These are phyloP conservation scores for sweet orange (Citrus sinensis) DNA, from an alignment of 345 rosid genomes.

Conservation along the genomic window DNA sequence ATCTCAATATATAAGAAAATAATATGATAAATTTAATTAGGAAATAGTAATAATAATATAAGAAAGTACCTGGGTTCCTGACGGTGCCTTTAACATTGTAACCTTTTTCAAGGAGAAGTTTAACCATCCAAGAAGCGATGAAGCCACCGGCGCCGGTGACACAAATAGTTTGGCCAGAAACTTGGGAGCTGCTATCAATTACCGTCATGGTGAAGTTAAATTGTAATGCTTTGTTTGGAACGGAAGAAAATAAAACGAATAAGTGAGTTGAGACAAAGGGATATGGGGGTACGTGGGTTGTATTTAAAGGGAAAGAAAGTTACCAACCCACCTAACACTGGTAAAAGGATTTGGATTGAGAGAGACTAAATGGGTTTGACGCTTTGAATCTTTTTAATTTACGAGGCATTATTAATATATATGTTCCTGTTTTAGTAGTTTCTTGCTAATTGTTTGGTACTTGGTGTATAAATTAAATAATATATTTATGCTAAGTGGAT, in stretches of 20 bases:
- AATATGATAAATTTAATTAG: too few species aligned
- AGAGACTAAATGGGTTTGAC: too few species aligned
- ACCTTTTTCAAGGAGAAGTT: constrained; percentile 73
- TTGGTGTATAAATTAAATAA: too few species aligned
- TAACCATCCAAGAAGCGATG: constrained; percentile 97
- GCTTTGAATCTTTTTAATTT: too few species aligned
- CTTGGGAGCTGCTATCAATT: constrained; percentile 30
- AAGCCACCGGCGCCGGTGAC: constrained; percentile 99
- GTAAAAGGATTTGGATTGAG: too few species aligned
- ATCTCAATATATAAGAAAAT: too few species aligned
- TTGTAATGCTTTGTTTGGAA: neutral
- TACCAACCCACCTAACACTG: neutral
- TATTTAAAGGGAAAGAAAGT: neutral
- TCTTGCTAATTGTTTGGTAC: too few species aligned
- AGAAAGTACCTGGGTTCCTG: constrained; percentile 65
- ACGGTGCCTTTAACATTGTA: constrained; percentile 84
- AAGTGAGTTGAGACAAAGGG: neutral
- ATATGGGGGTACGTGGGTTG: neutral
- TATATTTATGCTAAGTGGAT: too few species aligned
- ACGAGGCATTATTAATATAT: too few species aligned
- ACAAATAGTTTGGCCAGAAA: constrained; percentile 60
- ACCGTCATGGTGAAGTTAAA: constrained; percentile 32
- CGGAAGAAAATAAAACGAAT: neutral
- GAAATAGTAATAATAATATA: too few species aligned
- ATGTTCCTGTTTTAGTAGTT: too few species aligned